Evolutionary conservation across 2,329 filamentous ascomycete genomes (phyloP).

Genomic region (Penicillium sp.): DNA sequence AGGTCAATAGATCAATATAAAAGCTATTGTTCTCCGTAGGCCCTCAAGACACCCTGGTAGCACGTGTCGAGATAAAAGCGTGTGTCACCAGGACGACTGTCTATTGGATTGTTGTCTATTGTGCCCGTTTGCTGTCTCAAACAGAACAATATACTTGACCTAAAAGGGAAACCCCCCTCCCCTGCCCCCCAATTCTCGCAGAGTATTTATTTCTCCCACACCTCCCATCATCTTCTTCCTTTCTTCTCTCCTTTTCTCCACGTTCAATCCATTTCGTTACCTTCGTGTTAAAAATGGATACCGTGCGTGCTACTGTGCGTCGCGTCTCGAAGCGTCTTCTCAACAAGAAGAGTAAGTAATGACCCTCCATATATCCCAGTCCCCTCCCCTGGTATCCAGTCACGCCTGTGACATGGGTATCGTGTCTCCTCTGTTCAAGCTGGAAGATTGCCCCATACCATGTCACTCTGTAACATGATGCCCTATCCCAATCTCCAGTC

Average conservation of each 20-base stretch:
- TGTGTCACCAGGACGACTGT: neutral
- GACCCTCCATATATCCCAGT: neutral
- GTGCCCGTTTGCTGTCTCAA: neutral
- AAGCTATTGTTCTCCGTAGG: neutral
- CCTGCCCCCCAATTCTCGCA: neutral
- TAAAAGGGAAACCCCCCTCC: neutral
- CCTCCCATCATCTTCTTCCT: neutral
- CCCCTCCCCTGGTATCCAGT: neutral
- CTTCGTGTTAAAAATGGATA: slow-evolving; percentile 3
- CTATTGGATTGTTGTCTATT: neutral
- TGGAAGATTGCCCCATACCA: neutral
- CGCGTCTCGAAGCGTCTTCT: slow-evolving; percentile 4
- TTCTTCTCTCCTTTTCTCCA: neutral
- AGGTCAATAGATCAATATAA: neutral
- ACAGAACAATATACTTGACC: neutral
- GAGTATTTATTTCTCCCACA: neutral
- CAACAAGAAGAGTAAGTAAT: slow-evolving; percentile 2
- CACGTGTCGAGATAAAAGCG: neutral
- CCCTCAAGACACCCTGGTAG: neutral
- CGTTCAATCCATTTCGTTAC: neutral
- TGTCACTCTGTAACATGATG: neutral
- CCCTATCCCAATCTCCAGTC: too few species aligned
- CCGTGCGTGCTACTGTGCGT: neutral
- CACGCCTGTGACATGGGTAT: neutral
- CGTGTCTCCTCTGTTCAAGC: neutral